These are phyloP conservation scores for Nigrospora osmanthi DNA, from an alignment of 2,329 filamentous ascomycete species.

Conservation along the genomic window DNA sequence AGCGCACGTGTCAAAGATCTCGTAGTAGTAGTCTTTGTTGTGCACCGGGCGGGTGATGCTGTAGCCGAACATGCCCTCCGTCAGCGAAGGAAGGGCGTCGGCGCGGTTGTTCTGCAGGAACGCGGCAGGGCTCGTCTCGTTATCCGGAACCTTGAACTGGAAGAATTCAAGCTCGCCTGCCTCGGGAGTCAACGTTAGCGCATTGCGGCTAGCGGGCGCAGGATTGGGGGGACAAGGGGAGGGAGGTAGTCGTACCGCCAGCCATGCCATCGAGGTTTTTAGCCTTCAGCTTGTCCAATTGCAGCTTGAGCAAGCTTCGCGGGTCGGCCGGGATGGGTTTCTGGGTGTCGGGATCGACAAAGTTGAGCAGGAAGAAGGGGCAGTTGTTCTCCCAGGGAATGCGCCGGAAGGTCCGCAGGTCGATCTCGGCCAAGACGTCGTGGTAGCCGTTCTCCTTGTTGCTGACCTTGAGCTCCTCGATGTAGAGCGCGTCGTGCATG, in stretches of 20 bases:
- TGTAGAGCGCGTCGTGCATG: constrained; percentile 78
- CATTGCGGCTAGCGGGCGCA: neutral
- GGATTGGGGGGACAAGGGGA: too few relatives aligned
- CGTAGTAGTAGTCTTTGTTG: constrained; percentile 78
- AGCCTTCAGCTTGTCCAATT: constrained; percentile 51
- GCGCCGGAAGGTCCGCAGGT: constrained; percentile 61
- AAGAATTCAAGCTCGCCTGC: constrained; percentile 72
- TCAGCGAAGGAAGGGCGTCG: constrained; percentile 57
- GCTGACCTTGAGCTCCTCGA: constrained; percentile 65
- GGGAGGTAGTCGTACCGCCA: constrained; percentile 55
- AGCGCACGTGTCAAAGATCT: constrained; percentile 63
- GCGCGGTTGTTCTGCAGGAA: constrained; percentile 61
- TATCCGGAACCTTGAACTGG: constrained; percentile 27
- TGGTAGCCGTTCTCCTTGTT: constrained; percentile 74
- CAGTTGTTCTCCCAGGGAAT: constrained; percentile 76
- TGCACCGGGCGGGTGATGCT: constrained; percentile 68
- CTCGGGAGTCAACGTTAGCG: neutral
- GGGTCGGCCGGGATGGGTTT: constrained; percentile 63
- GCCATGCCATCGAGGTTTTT: constrained; percentile 65
- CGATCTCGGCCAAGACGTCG: constrained; percentile 66
- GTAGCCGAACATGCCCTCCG: constrained; percentile 80
- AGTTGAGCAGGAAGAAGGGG: constrained; percentile 69
- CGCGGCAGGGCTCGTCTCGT: constrained; percentile 52
- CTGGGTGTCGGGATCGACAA: constrained; percentile 60
- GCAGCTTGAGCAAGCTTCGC: constrained; percentile 55